phyloP scores from a whole-genome alignment of 1,284 basidiomycete species.

The Rhizoctonia solani region DNA sequence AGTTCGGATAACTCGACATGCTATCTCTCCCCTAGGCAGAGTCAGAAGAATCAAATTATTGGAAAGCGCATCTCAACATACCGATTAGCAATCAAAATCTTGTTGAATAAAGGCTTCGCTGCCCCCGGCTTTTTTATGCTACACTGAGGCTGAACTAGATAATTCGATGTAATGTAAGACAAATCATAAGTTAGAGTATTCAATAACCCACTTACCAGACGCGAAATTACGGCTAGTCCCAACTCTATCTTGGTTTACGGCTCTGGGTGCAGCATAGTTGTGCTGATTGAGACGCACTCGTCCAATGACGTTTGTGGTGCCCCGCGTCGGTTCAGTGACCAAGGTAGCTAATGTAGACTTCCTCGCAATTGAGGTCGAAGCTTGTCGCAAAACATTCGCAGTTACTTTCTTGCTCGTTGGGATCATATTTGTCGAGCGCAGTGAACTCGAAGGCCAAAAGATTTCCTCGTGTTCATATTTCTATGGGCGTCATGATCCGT shows the following conservation, averaged over 20 bases:
- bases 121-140: constrained; percentile 10
- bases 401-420: constrained; percentile 26
- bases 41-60: neutral
- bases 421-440: constrained; percentile 12
- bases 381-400: constrained; percentile 11
- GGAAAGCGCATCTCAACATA: constrained; percentile 43
- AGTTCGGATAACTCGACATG: constrained; percentile 88
- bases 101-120: constrained; percentile 59
- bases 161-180: no score
- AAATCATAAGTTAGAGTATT: no score
- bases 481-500: constrained; percentile 27
- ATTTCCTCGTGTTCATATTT: constrained; percentile 2
- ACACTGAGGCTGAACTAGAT: constrained; percentile 1
- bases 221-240: neutral
- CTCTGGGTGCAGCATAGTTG: no score
- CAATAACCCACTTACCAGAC: neutral
- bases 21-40: constrained; percentile 82
- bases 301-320: neutral
- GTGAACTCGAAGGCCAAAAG: neutral
- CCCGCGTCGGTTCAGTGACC: constrained; percentile 1
- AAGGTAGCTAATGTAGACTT: constrained; percentile 1
- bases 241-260: neutral
- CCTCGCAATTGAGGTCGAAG: neutral
- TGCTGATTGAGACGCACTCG: no score
- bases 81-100: constrained; percentile 86